Evolutionary conservation across 192 early-diverging fungal genomes (phyloP).

Genomic region (Coemansia sp.): DNA sequence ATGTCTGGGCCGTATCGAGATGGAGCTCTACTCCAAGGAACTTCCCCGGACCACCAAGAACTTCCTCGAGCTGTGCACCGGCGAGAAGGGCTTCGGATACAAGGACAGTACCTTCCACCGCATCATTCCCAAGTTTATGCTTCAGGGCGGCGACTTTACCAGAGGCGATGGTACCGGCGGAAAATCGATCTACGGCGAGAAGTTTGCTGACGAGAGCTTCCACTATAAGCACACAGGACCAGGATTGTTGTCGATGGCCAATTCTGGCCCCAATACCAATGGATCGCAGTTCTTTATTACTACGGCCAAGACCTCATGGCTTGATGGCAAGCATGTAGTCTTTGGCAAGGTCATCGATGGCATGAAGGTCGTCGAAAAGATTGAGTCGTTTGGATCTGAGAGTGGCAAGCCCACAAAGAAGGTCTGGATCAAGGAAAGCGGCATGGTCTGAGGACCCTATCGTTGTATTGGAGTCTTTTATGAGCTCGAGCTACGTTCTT

Average conservation of each 20-base stretch:
- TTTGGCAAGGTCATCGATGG: conserved; percentile 76
- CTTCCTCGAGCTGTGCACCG: conserved; percentile 71
- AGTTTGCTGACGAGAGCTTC: conserved; percentile 82
- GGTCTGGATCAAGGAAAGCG: conserved; percentile 69
- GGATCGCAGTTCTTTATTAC: conserved; percentile 88
- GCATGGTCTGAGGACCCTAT: conserved; percentile 52
- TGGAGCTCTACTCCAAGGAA: conserved; percentile 68
- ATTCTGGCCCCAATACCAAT: conserved; percentile 78
- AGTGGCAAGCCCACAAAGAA: conserved; percentile 64
- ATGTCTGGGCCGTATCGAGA: conserved; percentile 33
- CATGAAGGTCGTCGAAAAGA: conserved; percentile 73
- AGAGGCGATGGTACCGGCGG: conserved; percentile 77
- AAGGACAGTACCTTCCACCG: conserved; percentile 83
- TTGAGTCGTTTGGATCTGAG: conserved; percentile 65
- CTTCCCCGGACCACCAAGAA: conserved; percentile 93
- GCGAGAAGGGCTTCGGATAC: conserved; percentile 54
- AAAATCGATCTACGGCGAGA: conserved; percentile 77
- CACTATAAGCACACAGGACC: conserved; percentile 67
- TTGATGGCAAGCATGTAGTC: conserved; percentile 80
- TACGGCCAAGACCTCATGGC: conserved; percentile 68
- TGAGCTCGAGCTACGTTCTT: too few relatives aligned
- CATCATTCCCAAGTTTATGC: conserved; percentile 84
- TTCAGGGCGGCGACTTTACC: conserved; percentile 88
- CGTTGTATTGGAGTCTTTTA: too few relatives aligned
- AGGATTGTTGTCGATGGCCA: conserved; percentile 81